Conservation (phyloP, 2,329 filamentous ascomycete genomes). For the Blastomyces gilchristii region DNA sequence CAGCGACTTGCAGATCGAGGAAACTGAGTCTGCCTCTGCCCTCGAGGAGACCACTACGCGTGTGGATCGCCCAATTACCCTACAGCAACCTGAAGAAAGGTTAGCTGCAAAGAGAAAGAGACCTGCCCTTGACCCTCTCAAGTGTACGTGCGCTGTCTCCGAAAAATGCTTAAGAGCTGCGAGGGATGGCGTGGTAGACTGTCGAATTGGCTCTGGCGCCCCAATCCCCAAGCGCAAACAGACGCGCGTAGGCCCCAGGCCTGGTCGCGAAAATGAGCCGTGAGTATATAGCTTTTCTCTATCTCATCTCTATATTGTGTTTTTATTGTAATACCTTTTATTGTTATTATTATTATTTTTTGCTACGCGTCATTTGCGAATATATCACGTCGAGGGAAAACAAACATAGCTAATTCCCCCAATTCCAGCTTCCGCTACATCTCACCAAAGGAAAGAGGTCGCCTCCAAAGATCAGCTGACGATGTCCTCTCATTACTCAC, state of each 20-base stretch:
- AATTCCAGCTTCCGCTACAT: neutral
- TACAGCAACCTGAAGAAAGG: too few species aligned
- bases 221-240: conserved; percentile 6
- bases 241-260: neutral
- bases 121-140: neutral
- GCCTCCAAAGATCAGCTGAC: conserved; percentile 1
- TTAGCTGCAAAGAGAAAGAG: neutral
- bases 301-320: neutral
- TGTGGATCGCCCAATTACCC: neutral
- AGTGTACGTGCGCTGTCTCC: conserved; percentile 14
- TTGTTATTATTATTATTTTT: too few species aligned
- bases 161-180: conserved; percentile 10
- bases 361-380: neutral
- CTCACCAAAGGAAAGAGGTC: conserved; percentile 1
- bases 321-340: neutral
- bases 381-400: neutral
- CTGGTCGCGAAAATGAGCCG: neutral
- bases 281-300: neutral
- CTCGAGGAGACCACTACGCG: neutral
- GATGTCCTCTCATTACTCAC: neutral
- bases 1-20: neutral
- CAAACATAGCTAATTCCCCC: neutral
- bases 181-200: conserved; percentile 12
- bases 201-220: conserved; percentile 5
- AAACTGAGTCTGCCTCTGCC: neutral